Conservation (phyloP, 1,284 basidiomycete species). For the Cerrena zonata region DNA sequence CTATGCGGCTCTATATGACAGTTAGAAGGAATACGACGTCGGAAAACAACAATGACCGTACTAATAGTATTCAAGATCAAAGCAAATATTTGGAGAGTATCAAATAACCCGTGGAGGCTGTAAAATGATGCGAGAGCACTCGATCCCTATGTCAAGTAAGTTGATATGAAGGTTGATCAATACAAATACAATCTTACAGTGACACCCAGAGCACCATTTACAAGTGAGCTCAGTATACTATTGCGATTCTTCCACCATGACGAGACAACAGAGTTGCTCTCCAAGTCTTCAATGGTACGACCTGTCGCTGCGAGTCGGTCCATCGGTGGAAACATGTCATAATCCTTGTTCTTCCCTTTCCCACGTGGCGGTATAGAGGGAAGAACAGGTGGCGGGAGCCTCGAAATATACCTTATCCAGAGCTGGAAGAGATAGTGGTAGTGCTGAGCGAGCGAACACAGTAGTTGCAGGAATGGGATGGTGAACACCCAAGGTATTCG, state of each 20-base stretch:
- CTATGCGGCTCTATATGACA: constrained; percentile 37
- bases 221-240: constrained; percentile 41
- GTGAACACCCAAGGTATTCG: constrained; percentile 24
- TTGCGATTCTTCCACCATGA: constrained; percentile 53
- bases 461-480: constrained; percentile 48
- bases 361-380: constrained; percentile 11
- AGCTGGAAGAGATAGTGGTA: constrained; percentile 51
- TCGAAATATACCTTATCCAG: constrained; percentile 53
- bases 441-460: constrained; percentile 51
- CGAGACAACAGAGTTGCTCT: constrained; percentile 42
- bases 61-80: constrained; percentile 61
- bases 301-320: constrained; percentile 45
- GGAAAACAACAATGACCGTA: constrained; percentile 30
- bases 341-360: constrained; percentile 24
- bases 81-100: constrained; percentile 66
- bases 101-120: constrained; percentile 60
- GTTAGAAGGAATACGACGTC: background rate
- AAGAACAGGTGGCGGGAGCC: constrained; percentile 39
- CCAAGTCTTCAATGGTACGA: constrained; percentile 51
- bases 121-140: constrained; percentile 63
- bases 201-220: constrained; percentile 41
- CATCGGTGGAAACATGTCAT: constrained; percentile 57
- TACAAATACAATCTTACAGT: constrained; percentile 41
- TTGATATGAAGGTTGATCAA: background rate
- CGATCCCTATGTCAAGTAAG: constrained; percentile 44